Percentiles rank a stretch among this genome's conserved stretches.
Conservation (phyloP, 495 filamentous ascomycete genomes). For the Neurospora pannonica region DNA sequence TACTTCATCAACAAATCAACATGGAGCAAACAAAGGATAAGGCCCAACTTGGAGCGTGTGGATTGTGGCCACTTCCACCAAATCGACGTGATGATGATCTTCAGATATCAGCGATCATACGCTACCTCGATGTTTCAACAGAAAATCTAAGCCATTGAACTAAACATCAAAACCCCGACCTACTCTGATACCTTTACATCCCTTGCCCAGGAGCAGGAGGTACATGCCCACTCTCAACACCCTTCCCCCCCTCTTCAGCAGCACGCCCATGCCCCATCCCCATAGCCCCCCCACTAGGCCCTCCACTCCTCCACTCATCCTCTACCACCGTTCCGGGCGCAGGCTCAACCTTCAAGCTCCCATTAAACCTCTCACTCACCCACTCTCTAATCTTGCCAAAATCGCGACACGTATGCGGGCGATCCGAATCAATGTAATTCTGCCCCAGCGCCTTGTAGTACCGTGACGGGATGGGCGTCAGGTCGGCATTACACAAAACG, state of each 20-base stretch:
- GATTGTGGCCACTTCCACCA: not conserved
- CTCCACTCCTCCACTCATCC: not conserved
- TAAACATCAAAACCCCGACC: not conserved
- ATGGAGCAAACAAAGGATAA: not conserved
- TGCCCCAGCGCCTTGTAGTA: not conserved
- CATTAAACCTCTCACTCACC: conserved; percentile 2
- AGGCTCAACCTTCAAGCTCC: not conserved
- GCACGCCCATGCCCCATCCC: not conserved
- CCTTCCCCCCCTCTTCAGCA: not conserved
- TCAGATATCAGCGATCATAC: not conserved
- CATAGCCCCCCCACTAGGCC: not conserved
- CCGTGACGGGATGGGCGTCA: conserved; percentile 4
- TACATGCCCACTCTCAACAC: not conserved
- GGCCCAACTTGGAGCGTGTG: not conserved
- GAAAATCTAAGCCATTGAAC: too few species aligned
- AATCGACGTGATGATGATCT: fast-evolving
- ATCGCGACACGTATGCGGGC: not conserved
- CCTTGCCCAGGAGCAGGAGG: not conserved
- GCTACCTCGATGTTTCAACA: not conserved
- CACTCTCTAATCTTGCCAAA: not conserved
- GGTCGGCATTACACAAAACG: not conserved
- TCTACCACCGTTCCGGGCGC: not conserved
- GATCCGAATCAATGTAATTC: not conserved
- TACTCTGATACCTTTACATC: not conserved
- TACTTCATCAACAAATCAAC: not conserved